Conservation (phyloP, 352 stramenopile species). For the Phytopythium sindhum region DNA sequence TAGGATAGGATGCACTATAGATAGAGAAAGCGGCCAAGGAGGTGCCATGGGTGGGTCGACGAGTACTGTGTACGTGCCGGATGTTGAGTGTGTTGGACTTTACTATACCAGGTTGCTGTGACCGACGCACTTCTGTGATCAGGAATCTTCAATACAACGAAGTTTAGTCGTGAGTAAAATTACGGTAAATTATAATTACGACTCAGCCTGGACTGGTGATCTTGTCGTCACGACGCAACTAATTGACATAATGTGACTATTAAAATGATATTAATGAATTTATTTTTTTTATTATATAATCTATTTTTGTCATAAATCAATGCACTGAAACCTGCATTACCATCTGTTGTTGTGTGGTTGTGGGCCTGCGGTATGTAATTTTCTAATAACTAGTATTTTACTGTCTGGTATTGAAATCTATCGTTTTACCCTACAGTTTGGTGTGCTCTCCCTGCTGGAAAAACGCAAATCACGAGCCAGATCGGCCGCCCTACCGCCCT, state of each 20-base stretch:
- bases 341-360: not conserved
- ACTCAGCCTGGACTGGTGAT: too few species aligned
- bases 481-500: not conserved
- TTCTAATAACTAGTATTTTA: not conserved
- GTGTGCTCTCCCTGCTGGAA: not conserved
- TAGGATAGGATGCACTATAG: too few species aligned
- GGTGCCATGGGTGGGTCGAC: too few species aligned
- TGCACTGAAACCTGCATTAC: too few species aligned
- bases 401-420: not conserved
- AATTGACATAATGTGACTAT: not conserved
- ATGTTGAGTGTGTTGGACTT: too few species aligned
- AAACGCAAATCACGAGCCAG: slow-evolving; percentile 1
- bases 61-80: too few species aligned
- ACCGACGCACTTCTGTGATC: too few species aligned
- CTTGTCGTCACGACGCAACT: not conserved
- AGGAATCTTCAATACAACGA: too few species aligned
- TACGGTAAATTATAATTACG: too few species aligned
- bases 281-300: not conserved
- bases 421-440: not conserved
- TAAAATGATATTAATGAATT: not conserved
- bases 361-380: not conserved
- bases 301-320: not conserved
- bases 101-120: too few species aligned
- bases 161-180: too few species aligned
- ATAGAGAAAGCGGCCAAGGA: too few species aligned